phyloP scores from a whole-genome alignment of 352 stramenopile species.

The Blastocystis sp. region DNA sequence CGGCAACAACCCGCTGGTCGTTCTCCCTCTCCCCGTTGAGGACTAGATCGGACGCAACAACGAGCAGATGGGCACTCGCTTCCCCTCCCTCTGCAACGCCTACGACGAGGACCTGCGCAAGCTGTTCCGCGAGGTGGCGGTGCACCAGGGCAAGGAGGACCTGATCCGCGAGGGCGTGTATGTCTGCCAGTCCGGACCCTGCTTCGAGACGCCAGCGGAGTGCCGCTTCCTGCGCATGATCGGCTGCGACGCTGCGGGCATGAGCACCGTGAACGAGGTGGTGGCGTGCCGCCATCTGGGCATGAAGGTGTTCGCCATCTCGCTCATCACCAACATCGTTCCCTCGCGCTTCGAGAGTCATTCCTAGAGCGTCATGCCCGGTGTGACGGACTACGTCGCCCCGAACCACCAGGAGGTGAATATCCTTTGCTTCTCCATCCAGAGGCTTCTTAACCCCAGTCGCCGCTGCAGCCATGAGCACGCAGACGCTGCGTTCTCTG shows the following conservation, averaged over 20 bases:
- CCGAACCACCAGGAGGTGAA: constrained; percentile 50
- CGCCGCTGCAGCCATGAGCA: constrained; percentile 38
- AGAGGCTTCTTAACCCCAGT: background rate
- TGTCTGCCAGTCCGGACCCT: constrained; percentile 91
- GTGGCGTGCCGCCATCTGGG: constrained; percentile 89
- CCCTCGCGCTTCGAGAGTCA: background rate
- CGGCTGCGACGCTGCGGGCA: constrained; percentile 88
- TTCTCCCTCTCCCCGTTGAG: background rate
- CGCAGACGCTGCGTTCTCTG: constrained; percentile 19
- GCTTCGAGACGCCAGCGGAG: constrained; percentile 91
- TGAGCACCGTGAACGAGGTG: constrained; percentile 91
- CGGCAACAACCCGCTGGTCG: constrained; percentile 72
- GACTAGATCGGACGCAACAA: constrained; percentile 89
- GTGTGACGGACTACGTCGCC: constrained; percentile 25
- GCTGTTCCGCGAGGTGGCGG: constrained; percentile 79
- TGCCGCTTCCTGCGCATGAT: constrained; percentile 86
- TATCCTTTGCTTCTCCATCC: constrained; percentile 21
- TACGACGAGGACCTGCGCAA: constrained; percentile 85
- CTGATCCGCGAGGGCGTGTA: constrained; percentile 82
- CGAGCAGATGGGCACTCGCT: constrained; percentile 86
- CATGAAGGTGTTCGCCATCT: constrained; percentile 89
- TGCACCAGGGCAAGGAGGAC: constrained; percentile 79
- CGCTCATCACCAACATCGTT: constrained; percentile 88
- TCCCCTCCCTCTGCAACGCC: constrained; percentile 88
- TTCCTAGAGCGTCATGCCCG: constrained; percentile 43